Evolutionary conservation across 768 basidiomycete species (phyloP), one percentile per base, ranked within the genome.

Genomic region (Hysterangium stoloniferum): DNA sequence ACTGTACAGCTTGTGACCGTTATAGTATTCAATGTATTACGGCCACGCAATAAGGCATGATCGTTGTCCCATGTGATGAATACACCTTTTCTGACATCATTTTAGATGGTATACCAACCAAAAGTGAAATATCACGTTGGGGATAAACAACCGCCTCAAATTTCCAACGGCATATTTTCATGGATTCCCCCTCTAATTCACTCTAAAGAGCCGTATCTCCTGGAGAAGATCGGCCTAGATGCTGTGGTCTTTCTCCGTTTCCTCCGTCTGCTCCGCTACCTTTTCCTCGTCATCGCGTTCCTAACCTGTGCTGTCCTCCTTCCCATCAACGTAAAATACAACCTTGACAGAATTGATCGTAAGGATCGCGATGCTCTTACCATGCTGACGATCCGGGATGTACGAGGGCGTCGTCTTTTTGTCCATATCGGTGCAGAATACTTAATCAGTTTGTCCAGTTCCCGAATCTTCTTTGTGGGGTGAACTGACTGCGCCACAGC

Each of bases 221-320:
- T 95, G 25, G 82, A 87, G 58, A 87, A 86, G 64, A 71, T 89
- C 64, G 95, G 95, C 24, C 80, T 96, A 8, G 96, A 99, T 61
- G 95, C 94, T 0, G 89, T 93, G 42, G 78, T 86, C 20, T 99
- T 86, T 65, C 78, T 99, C 20, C 85, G 95, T 24, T 97, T 98
- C 66, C 77, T 86, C 22, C 83, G 93, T 48, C 78, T 99, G 68
- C 75, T 85, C 62, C 84, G 91, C 17, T 74, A 71, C 66, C 70
- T 87, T 44, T 92, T 91, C 70, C 66, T 75, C 22, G 66, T 68
- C 28, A 72, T 91, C 52, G 81, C 82, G 1, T 41, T 76, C 44
- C 70, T 88, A 37, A 71, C 77, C 17, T 89, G 87, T 58, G 77
- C 67, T 42, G 68, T 89, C 52, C 80, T 97, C 56, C 74, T 97